Percentiles rank a stretch among this genome's conserved stretches.
Evolutionary conservation across 1,284 basidiomycete species (phyloP).

Genomic region (Ustilago trichophora): DNA sequence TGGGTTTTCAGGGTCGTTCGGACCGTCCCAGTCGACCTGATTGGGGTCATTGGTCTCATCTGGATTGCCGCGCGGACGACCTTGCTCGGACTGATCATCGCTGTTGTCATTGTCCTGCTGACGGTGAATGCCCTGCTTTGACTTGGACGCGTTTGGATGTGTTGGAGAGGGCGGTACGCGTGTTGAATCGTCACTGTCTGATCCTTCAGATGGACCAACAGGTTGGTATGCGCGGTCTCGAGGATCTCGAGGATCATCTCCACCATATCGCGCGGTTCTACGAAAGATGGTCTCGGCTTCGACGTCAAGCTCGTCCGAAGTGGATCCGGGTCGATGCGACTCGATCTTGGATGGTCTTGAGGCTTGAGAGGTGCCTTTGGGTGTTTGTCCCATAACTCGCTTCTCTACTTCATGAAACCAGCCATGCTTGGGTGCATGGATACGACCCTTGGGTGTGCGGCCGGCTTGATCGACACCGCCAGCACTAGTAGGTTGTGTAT

Average conservation of each 20-base stretch:
- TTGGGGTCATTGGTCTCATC: conserved; percentile 31
- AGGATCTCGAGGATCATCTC: conserved; percentile 30
- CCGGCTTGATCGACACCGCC: neutral
- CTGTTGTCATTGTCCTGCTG: neutral
- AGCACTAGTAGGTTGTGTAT: neutral
- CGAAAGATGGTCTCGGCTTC: conserved; percentile 25
- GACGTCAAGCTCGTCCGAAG: conserved; percentile 8
- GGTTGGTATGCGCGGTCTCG: conserved; percentile 20
- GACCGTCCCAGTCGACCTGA: conserved; percentile 38
- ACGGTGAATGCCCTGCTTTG: conserved; percentile 2
- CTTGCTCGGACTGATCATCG: conserved; percentile 18
- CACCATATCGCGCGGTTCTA: conserved; percentile 33
- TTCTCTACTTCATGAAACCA: conserved; percentile 28
- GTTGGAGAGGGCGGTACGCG: conserved; percentile 32
- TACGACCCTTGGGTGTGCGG: neutral
- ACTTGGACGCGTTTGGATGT: conserved; percentile 4
- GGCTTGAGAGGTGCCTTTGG: conserved; percentile 8
- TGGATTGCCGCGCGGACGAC: conserved; percentile 24
- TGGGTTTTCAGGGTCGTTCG: conserved; percentile 51
- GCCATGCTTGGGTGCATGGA: conserved; percentile 33
- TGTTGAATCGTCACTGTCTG: conserved; percentile 13
- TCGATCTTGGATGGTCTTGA: conserved; percentile 1
- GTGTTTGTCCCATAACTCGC: conserved; percentile 24
- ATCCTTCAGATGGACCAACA: neutral
- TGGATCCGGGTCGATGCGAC: neutral